These are phyloP conservation scores for Zygnema cylindricum DNA, from an alignment of 139 green algal genomes.

Conservation along the genomic window DNA sequence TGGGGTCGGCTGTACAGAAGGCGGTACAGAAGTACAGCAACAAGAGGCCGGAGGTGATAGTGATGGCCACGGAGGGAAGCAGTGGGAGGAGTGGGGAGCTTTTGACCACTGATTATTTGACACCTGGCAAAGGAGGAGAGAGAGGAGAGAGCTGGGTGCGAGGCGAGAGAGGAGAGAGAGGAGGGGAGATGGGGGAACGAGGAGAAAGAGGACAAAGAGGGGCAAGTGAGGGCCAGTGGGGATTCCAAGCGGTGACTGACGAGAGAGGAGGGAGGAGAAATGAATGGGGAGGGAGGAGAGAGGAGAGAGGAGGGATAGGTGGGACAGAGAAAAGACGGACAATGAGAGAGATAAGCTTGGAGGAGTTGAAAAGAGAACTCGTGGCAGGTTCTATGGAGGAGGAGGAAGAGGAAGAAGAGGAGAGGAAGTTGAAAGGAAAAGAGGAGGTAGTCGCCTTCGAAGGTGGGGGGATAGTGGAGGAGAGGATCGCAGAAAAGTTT, in stretches of 20 bases:
- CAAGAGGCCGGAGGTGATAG: constrained; percentile 85
- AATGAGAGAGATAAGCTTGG: neutral
- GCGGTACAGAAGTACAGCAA: constrained; percentile 80
- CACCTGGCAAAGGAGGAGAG: too few species aligned
- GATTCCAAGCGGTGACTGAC: too few species aligned
- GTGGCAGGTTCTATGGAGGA: neutral
- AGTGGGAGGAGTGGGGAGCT: neutral
- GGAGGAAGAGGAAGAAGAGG: constrained; percentile 5
- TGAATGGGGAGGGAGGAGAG: neutral
- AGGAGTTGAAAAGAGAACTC: constrained; percentile 6
- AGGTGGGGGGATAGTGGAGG: too few species aligned
- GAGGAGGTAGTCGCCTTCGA: neutral
- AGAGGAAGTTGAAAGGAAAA: neutral
- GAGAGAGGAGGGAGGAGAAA: too few species aligned
- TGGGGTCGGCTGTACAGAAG: constrained; percentile 72
- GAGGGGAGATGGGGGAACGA: neutral
- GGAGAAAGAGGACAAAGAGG: too few species aligned
- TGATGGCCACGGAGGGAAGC: constrained; percentile 66
- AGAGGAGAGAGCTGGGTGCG: neutral
- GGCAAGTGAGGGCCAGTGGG: too few species aligned
- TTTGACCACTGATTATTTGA: too few species aligned
- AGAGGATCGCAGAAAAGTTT: neutral
- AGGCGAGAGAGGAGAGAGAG: neutral
- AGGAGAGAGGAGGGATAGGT: neutral
- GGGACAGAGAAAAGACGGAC: neutral